These are phyloP conservation scores for Aspergillus novoparasiticus DNA, from an alignment of 2,329 filamentous ascomycete species.

Conservation along the genomic window DNA sequence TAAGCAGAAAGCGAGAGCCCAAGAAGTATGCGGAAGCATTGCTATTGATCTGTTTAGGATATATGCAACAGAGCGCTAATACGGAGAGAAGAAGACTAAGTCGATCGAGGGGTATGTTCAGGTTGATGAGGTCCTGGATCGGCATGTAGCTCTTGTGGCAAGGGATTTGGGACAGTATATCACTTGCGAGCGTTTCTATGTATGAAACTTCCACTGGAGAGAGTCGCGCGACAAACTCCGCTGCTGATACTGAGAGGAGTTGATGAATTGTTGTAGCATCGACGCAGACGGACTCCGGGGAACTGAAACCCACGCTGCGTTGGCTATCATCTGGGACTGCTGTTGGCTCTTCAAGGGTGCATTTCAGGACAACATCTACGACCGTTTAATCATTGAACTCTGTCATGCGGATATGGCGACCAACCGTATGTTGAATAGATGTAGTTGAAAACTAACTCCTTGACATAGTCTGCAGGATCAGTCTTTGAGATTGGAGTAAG, in stretches of 20 bases:
- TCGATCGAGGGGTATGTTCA: not conserved
- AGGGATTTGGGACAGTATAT: not conserved
- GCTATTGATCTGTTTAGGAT: not conserved
- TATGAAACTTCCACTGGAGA: not conserved
- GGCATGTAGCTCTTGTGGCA: not conserved
- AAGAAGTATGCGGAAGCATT: not conserved
- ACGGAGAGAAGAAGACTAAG: not conserved
- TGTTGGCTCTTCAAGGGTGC: not conserved
- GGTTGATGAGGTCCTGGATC: not conserved
- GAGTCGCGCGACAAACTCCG: not conserved
- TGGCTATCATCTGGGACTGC: not conserved
- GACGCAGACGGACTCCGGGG: not conserved
- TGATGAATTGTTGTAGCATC: not conserved
- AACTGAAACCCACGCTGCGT: not conserved
- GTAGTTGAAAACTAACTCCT: not conserved
- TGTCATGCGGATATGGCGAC: not conserved
- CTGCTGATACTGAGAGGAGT: not conserved
- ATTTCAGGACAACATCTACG: not conserved
- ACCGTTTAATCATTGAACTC: not conserved
- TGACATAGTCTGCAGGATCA: constrained; percentile 1
- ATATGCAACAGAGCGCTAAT: not conserved
- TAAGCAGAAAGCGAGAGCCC: not conserved
- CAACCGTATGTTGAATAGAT: constrained; percentile 3
- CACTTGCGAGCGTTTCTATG: not conserved
- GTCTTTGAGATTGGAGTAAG: not conserved